Percentiles rank a stretch among this genome's conserved stretches.
Evolutionary conservation across 2,329 filamentous ascomycete genomes (phyloP).

Genomic region (Incumbomyces lentus): DNA sequence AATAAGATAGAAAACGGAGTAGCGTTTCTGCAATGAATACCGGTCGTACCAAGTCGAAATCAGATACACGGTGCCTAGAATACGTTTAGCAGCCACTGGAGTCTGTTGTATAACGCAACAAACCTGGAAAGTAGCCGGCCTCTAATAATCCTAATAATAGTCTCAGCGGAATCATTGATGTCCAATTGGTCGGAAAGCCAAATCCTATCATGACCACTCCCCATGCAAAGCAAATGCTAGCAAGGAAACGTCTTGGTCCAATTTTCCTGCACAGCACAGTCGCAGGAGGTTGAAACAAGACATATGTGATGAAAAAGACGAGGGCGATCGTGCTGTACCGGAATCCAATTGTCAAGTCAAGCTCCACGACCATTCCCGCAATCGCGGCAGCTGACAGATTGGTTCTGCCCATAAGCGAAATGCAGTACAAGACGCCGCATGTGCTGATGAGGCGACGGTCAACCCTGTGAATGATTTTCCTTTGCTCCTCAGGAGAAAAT

Average conservation of each 20-base stretch:
- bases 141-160: conserved; percentile 53
- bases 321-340: conserved; percentile 47
- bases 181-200: conserved; percentile 20
- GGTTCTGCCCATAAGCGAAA: conserved; percentile 68
- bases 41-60: conserved; percentile 11
- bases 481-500: background rate
- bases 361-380: conserved; percentile 40
- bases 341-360: conserved; percentile 21
- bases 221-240: conserved; percentile 28
- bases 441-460: conserved; percentile 55
- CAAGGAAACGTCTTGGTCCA: conserved; percentile 34
- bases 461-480: conserved; percentile 37
- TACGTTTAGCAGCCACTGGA: no score
- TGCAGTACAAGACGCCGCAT: conserved; percentile 59
- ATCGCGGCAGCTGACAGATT: conserved; percentile 65
- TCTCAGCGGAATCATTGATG: conserved; percentile 16
- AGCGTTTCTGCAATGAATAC: conserved; percentile 29
- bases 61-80: background rate
- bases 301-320: conserved; percentile 64
- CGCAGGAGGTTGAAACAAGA: conserved; percentile 59
- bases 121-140: conserved; percentile 29
- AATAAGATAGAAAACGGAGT: conserved; percentile 39
- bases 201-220: conserved; percentile 31
- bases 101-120: no score
- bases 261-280: conserved; percentile 57